Conservation (phyloP, 331 rosid species). For the Saraca asoca region DNA sequence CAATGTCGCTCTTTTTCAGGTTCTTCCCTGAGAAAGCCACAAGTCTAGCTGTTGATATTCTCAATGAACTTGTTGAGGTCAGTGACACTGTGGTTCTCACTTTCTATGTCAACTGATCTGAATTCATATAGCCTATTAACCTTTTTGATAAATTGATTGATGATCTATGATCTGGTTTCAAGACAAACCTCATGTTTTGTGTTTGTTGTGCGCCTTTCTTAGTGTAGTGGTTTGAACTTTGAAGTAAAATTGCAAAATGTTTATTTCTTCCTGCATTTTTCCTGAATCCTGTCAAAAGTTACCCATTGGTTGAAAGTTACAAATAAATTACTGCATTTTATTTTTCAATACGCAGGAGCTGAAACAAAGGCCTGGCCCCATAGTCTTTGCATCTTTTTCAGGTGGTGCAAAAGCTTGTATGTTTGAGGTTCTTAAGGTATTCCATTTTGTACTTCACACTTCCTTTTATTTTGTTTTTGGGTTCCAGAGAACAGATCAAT, state of each 20-base stretch:
- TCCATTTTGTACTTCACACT: slow-evolving; percentile 16
- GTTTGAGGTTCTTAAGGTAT: slow-evolving; percentile 88
- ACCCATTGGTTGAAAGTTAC: slow-evolving; percentile 24
- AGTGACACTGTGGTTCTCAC: slow-evolving; percentile 31
- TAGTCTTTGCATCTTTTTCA: slow-evolving; percentile 87
- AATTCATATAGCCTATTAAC: slow-evolving; percentile 7
- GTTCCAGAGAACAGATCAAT: not conserved
- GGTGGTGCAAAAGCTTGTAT: slow-evolving; percentile 95
- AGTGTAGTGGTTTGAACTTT: not conserved
- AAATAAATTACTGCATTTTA: slow-evolving; percentile 22
- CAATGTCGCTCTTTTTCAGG: slow-evolving; percentile 53
- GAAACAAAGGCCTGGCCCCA: slow-evolving; percentile 72
- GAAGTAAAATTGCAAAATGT: slow-evolving; percentile 2
- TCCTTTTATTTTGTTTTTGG: not conserved
- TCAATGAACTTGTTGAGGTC: slow-evolving; percentile 81
- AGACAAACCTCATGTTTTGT: not conserved
- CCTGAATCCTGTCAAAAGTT: slow-evolving; percentile 13
- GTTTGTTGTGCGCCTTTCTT: too few species aligned
- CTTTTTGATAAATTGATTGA: slow-evolving; percentile 11
- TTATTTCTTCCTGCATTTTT: not conserved
- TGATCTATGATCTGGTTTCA: slow-evolving; percentile 24
- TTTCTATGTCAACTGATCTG: slow-evolving; percentile 4
- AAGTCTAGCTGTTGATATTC: slow-evolving; percentile 60
- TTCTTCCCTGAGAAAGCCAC: slow-evolving; percentile 90
- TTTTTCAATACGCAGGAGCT: slow-evolving; percentile 58